A percentile compares a stretch with the other conserved stretches of the same genome.
Evolutionary conservation across 2,329 filamentous ascomycete species (phyloP).

Genomic region (Fusarium nisikadoi): DNA sequence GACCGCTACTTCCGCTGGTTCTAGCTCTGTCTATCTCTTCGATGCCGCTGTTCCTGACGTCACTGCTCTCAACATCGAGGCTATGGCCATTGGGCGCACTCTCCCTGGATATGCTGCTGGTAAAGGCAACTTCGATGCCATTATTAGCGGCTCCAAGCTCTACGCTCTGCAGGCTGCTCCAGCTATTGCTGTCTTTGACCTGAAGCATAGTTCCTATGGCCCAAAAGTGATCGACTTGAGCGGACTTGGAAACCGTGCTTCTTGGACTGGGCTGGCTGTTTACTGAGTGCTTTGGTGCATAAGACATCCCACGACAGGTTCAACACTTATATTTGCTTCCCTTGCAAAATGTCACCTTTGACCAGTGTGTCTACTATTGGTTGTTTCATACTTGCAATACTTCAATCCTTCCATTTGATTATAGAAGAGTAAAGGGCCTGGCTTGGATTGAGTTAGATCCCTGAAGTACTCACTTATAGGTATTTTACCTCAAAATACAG

Average conservation of each 20-base stretch:
- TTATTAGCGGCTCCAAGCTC: neutral
- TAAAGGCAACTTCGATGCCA: slow-evolving; percentile 1
- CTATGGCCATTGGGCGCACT: neutral
- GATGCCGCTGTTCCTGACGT: neutral
- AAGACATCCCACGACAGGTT: neutral
- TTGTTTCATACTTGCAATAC: neutral
- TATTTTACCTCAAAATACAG: neutral
- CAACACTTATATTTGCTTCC: no score
- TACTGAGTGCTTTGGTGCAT: neutral
- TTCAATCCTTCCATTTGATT: rapidly evolving
- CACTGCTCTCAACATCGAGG: neutral
- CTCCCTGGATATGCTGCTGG: neutral
- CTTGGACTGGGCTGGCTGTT: slow-evolving; percentile 5
- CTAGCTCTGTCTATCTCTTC: neutral
- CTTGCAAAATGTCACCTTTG: rapidly evolving
- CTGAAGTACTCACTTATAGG: neutral
- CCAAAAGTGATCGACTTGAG: neutral
- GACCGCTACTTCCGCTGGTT: neutral
- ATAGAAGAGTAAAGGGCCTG: rapidly evolving
- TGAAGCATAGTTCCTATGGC: neutral
- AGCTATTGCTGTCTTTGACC: neutral
- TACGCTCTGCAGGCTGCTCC: neutral
- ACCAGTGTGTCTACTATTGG: rapidly evolving
- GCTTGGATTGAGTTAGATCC: rapidly evolving
- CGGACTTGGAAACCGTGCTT: neutral